Evolutionary conservation across 352 stramenopile species (phyloP).

Genomic region (Bremia lactucae): DNA sequence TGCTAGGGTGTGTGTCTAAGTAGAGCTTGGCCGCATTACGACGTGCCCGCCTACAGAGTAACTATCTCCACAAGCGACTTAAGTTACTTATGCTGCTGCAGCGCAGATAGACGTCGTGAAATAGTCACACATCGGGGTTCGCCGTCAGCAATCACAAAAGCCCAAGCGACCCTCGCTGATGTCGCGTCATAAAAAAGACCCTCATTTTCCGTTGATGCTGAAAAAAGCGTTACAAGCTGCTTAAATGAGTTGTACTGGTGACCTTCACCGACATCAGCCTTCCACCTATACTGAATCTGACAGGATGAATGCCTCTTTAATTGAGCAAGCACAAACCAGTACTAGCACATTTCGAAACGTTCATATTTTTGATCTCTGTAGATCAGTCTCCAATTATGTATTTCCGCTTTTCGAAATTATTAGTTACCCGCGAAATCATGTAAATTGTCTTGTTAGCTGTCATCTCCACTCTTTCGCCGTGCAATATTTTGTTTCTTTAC

Average conservation of each 20-base stretch:
- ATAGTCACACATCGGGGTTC: constrained; percentile 27
- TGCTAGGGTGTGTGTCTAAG: too few relatives aligned
- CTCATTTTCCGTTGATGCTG: constrained; percentile 28
- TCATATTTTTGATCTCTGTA: constrained; percentile 7
- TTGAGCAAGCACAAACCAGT: neutral
- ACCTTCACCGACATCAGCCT: neutral
- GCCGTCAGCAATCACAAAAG: constrained; percentile 32
- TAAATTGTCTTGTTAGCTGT: neutral
- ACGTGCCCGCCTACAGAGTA: too few relatives aligned
- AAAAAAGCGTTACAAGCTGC: constrained; percentile 51
- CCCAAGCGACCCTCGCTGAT: constrained; percentile 46
- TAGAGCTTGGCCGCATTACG: too few relatives aligned
- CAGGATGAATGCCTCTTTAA: constrained; percentile 7
- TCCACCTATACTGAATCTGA: constrained; percentile 12
- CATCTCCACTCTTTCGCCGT: too few relatives aligned
- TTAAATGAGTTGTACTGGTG: constrained; percentile 26
- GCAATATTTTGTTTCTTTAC: constrained; percentile 14
- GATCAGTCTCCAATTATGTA: constrained; percentile 46
- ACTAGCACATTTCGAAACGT: neutral
- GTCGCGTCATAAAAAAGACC: constrained; percentile 53
- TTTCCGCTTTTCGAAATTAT: constrained; percentile 4
- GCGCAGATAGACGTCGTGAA: constrained; percentile 24
- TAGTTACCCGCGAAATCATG: neutral
- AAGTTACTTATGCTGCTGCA: constrained; percentile 29
- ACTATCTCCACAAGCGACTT: constrained; percentile 59